Base-by-base conservation (phyloP, 441 rosid species). In the Capsella rubella region DNA sequence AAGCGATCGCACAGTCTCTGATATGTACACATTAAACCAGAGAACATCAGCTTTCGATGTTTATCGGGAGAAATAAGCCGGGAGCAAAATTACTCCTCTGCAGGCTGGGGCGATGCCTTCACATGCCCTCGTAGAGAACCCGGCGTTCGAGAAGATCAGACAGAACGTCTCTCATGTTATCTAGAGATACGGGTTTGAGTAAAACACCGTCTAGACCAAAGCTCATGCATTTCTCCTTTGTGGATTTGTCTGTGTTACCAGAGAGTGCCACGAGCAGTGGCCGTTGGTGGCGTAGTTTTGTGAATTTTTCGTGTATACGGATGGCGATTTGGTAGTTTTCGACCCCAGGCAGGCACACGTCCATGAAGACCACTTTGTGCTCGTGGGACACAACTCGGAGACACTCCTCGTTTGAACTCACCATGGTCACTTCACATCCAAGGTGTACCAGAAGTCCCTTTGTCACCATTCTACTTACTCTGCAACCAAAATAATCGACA, bases 181-280 rank as follows among this genome's bases (percentile, higher is more conserved):
- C 97, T 11, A 93, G 85, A 1, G 98, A 91, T 21, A 91, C 87
- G 0, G 98, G 98, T 64, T 91, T 95, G 70, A 83, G 75, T 55
- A 91, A 72, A 29, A 89, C 80, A n/a, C 95, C 92, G 37, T 87
- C 97, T 83, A 95, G 82, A 37, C 99, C 96, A 18, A 85, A 87
- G 79, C 88, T 89, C 92, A 79, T 83, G 86, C 93, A 87, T 43
- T 87, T 91, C 69, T 91, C 99, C 80, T 87, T 91, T 1, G 86
- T 89, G 15, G 78, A 78, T 75, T 87, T 90, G 85, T 92, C 96
- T 1, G 90, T 78, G 79, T 81, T 91, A 40, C 91, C 94, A 0
- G 89, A 87, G 0, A 95, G 93, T 7, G 95, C 99, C 64, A 95
- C 94, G 16, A 91, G 84, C 7, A 93, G 77, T 4, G 98, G 99